Conservation (phyloP, 768 basidiomycete species). For the Kwoniella dejecticola region DNA sequence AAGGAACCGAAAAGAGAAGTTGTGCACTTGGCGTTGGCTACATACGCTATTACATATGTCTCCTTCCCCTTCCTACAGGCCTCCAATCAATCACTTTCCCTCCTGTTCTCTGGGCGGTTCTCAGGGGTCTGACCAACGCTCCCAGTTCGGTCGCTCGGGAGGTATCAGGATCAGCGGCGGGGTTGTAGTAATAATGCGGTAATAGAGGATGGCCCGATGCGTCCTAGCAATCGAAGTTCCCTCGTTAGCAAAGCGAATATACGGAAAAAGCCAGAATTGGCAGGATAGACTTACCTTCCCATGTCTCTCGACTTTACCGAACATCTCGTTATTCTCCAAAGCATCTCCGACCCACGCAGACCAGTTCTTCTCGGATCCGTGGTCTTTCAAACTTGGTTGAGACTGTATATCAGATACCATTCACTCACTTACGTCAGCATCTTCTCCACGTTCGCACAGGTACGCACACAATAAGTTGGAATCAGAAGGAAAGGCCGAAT, state of each 20-base stretch:
- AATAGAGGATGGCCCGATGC: constrained; percentile 54
- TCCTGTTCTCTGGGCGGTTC: constrained; percentile 49
- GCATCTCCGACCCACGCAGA: constrained; percentile 34
- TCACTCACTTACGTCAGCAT: too few relatives aligned
- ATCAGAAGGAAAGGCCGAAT: too few relatives aligned
- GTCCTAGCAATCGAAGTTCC: constrained; percentile 40
- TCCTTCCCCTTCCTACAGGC: constrained; percentile 43
- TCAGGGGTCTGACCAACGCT: constrained; percentile 47
- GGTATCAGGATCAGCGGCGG: constrained; percentile 50
- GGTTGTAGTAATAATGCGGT: constrained; percentile 55
- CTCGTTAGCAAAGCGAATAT: too few relatives aligned
- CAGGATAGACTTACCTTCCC: constrained; percentile 51
- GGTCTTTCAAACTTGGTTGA: constrained; percentile 45
- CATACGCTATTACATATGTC: neutral
- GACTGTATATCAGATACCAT: too few relatives aligned
- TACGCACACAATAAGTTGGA: too few relatives aligned
- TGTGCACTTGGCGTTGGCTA: too few relatives aligned
- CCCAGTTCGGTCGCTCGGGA: constrained; percentile 50
- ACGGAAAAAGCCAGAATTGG: too few relatives aligned
- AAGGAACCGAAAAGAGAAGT: too few relatives aligned
- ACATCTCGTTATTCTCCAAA: constrained; percentile 47
- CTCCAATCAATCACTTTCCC: constrained; percentile 55
- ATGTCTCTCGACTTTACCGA: constrained; percentile 51
- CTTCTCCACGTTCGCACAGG: too few relatives aligned
- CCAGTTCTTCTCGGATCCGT: constrained; percentile 47